phyloP scores from a whole-genome alignment of 2,329 filamentous ascomycete species.

The Xylaria sp. region DNA sequence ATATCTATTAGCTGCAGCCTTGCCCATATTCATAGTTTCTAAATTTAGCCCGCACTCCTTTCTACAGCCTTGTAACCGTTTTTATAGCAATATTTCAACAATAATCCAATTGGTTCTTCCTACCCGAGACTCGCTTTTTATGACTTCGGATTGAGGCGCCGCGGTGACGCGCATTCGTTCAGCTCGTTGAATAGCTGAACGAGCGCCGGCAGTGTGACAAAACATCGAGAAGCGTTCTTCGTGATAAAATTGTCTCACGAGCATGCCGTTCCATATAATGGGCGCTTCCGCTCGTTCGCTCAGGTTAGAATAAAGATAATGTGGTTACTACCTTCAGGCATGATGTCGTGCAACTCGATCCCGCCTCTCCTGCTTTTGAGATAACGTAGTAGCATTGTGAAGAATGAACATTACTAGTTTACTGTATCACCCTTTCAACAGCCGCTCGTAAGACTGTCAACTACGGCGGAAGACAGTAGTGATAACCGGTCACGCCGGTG shows the following conservation, averaged over 20 bases:
- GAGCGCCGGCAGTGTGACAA: neutral
- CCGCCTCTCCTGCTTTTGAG: neutral
- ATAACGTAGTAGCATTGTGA: neutral
- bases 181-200: too few relatives aligned
- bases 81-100: neutral
- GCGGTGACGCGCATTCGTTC: slow-evolving; percentile 8
- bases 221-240: too few relatives aligned
- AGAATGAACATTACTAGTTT: neutral
- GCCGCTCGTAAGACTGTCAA: neutral
- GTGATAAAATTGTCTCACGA: neutral
- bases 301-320: neutral
- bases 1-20: neutral
- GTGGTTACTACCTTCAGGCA: neutral
- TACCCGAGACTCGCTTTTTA: neutral
- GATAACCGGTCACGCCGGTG: neutral
- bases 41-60: neutral
- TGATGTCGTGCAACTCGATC: neutral
- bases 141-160: neutral
- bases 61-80: too few relatives aligned
- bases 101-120: neutral
- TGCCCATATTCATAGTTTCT: too few relatives aligned
- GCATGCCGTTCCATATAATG: neutral
- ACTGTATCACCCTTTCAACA: neutral
- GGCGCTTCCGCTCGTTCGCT: neutral
- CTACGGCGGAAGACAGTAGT: neutral